Percentiles rank a stretch among this genome's conserved stretches.
Evolutionary conservation across 352 stramenopile genomes (phyloP).

Genomic region (Globisporangium abappressorium): DNA sequence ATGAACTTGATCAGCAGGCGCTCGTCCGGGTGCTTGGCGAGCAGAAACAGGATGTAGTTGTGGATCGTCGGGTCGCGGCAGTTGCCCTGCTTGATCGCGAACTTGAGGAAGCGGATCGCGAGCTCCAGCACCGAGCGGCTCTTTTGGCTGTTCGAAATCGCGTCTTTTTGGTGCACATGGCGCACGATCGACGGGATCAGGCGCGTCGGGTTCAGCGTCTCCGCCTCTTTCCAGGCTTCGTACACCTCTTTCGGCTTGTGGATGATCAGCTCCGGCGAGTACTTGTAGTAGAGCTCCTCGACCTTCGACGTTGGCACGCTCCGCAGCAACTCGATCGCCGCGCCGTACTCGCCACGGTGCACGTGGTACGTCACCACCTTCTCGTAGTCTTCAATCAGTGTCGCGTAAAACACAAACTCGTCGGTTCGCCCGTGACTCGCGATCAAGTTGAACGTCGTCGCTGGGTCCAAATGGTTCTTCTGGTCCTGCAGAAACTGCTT

Average conservation of each 20-base stretch:
- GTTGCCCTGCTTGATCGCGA: constrained; percentile 90
- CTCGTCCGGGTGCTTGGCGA: constrained; percentile 89
- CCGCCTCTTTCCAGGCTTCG: constrained; percentile 88
- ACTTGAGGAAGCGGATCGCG: constrained; percentile 92
- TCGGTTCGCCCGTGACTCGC: constrained; percentile 89
- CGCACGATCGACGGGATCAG: constrained; percentile 92
- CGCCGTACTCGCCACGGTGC: constrained; percentile 85
- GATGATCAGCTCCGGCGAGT: constrained; percentile 91
- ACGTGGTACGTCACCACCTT: constrained; percentile 93
- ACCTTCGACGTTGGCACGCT: constrained; percentile 89
- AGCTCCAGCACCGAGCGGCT: constrained; percentile 81
- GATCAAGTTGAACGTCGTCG: constrained; percentile 91
- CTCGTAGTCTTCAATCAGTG: constrained; percentile 93
- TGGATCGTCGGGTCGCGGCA: constrained; percentile 88
- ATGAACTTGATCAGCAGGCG: constrained; percentile 89
- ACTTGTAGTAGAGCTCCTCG: constrained; percentile 94
- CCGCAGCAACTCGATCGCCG: constrained; percentile 86
- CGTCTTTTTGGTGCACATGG: constrained; percentile 80
- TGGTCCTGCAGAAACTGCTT: constrained; percentile 91
- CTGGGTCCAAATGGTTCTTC: constrained; percentile 81
- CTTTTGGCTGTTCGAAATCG: constrained; percentile 41
- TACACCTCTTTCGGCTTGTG: constrained; percentile 90
- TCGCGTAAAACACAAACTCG: constrained; percentile 91
- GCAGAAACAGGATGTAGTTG: constrained; percentile 90
- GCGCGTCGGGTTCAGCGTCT: constrained; percentile 87